Base-by-base conservation (phyloP, 2,329 filamentous ascomycete genomes). In the Cladosporium sp. region DNA sequence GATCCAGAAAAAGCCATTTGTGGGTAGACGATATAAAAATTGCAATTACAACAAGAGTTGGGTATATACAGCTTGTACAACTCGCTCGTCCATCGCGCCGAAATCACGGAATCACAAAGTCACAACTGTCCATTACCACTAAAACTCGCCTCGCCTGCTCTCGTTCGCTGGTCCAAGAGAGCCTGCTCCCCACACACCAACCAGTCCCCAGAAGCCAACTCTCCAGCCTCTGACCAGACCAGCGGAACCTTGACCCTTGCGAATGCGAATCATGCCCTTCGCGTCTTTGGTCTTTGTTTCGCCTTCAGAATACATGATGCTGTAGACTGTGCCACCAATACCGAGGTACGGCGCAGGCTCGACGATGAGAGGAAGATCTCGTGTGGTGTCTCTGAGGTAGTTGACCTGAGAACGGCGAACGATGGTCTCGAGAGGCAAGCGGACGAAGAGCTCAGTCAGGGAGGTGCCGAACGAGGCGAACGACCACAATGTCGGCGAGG, bases 361-460 rank as follows among this genome's bases (percentile, higher is more conserved):
- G 0, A 97, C 86, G 57, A 97, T 87, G 0, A 90, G 92, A 58
- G 90, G 86, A 74, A 78, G 66, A 55, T 74, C 74, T 64, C 64
- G 65, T 14, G 73, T 65, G 6, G 66, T 63, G 1, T 67, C 62
- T 45, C 61, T 66, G n/a, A 70, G 51, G 8, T 59, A 60, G 8
- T 64, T 51, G 60, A 94, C 88, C 74, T 99, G 94, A 5, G 90
- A 93, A 60, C 94, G 85, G 50, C 94, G 87, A 7, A 97, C 82
- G 15, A 96, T 89, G 0, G 93, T 97, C 75, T 99, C 94, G 4
- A 97, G 80, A 0, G 94, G 94, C 12, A 97, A 84, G 69, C 93
- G 92, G 65, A 96, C 75, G 67, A 94, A 89, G 34, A 97, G 83
- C 51, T 96, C 92, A 2, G 86, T 81, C 0, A 87, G 86, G 2